Base-by-base conservation (phyloP, 768 basidiomycete genomes). In the Boletus reticulatus region DNA sequence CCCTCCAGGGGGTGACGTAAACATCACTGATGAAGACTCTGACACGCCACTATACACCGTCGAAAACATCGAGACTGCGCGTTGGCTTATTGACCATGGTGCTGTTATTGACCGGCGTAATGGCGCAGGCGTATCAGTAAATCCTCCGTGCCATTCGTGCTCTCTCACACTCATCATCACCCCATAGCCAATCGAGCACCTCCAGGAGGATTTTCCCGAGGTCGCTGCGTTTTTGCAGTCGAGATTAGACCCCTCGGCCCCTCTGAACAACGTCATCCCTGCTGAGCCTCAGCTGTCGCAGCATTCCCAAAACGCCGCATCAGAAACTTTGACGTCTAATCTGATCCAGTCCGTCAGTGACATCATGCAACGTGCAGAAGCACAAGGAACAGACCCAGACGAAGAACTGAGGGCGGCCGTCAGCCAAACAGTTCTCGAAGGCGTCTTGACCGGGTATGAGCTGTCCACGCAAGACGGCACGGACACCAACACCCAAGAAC, bases 41-140 rank as follows among this genome's bases (percentile, higher is more conserved):
- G 94, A 97, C 69, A 96, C 94, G 11, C 94, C 94, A 11, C 75
- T 97, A 17, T 96, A 90, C 76, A 90, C 90, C 24, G 92, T 92
- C 44, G 94, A 97, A 73, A 82, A 84, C 67, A 64, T 90, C 41
- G 81, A 86, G 56, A 89, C 88, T 0, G 94, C 94, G 3, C 78
- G 76, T 14, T 92, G 79, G 72, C 83, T 97, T 58, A 76, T 96
- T 62, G 79, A 88, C 52, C 83, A 88, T 58, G 94, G 94, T 17
- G 93, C 94, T 6, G 68, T 73, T 47, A 69, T 86, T 27, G 75
- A 82, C 64, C 73, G 78, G 60, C 76, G 74, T 58, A 96, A 97
- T 69, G 67, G 72, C 49, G 85, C 92, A 59, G 92, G 89, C 17
- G 65, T 91, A 48, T 87, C 88, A 31, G 94, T 95, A 67, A 43